These are phyloP conservation scores for Suhomyces xylopsoci DNA, from an alignment of 805 yeast genomes.

Conservation along the genomic window DNA sequence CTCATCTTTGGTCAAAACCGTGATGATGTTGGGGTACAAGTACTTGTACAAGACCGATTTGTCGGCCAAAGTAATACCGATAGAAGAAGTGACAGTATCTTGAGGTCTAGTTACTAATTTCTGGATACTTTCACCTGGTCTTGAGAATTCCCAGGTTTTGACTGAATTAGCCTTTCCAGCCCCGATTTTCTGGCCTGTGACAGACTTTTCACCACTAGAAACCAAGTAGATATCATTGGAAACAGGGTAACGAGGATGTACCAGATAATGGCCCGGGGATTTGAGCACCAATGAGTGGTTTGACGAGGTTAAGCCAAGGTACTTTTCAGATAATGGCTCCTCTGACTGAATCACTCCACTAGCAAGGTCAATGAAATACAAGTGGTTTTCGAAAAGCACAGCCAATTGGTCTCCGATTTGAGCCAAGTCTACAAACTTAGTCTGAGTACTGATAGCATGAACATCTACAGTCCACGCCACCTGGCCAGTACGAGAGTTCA, in stretches of 20 bases:
- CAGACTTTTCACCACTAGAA: slow-evolving; percentile 7
- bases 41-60: slow-evolving; percentile 80
- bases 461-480: neutral
- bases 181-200: slow-evolving; percentile 22
- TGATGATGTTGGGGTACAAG: slow-evolving; percentile 64
- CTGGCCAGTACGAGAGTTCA: slow-evolving; percentile 7
- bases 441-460: neutral
- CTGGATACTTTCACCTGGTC: slow-evolving; percentile 15
- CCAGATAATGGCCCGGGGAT: neutral
- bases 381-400: slow-evolving; percentile 11
- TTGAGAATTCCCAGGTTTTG: slow-evolving; percentile 30
- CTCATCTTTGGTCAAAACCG: slow-evolving; percentile 40
- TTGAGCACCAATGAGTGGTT: slow-evolving; percentile 1
- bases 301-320: neutral
- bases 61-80: slow-evolving; percentile 68
- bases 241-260: neutral
- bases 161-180: slow-evolving; percentile 8
- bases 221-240: slow-evolving; percentile 13
- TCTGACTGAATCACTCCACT: slow-evolving; percentile 14
- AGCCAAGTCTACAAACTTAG: slow-evolving; percentile 9
- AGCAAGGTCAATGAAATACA: slow-evolving; percentile 11
- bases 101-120: slow-evolving; percentile 19
- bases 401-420: slow-evolving; percentile 12
- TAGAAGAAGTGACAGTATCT: slow-evolving; percentile 38
- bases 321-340: neutral